These are phyloP conservation scores for Citrus inodora DNA, from an alignment of 345 rosid genomes.

Conservation along the genomic window DNA sequence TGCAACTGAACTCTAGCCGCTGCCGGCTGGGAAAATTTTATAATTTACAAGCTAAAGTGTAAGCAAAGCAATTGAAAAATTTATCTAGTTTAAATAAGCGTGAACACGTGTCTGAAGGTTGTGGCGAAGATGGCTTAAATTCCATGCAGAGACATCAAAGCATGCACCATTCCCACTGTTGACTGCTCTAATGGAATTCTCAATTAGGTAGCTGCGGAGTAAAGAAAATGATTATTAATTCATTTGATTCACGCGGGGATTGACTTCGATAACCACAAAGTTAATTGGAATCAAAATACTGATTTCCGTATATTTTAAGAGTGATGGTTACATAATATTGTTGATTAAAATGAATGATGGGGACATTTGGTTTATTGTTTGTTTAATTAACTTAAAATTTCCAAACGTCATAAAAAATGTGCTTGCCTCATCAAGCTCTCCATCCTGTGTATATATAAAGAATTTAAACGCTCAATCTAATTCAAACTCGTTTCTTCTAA, in stretches of 20 bases:
- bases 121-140: not conserved
- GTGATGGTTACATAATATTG: not conserved
- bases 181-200: not conserved
- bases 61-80: no score
- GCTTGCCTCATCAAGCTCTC: not conserved
- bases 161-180: no score
- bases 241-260: not conserved
- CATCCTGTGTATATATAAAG: not conserved
- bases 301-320: not conserved
- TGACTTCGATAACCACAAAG: not conserved
- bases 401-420: not conserved
- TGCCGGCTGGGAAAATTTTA: not conserved
- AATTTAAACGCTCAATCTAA: not conserved
- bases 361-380: not conserved
- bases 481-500: not conserved
- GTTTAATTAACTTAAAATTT: not conserved
- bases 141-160: not conserved
- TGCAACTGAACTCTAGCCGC: not conserved
- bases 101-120: not conserved
- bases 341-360: not conserved
- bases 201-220: not conserved
- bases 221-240: not conserved
- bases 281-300: not conserved
- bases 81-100: not conserved
- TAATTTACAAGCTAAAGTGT: not conserved